Base-by-base conservation (phyloP, 208 protist genomes). In the Acanthamoeba sp. region DNA sequence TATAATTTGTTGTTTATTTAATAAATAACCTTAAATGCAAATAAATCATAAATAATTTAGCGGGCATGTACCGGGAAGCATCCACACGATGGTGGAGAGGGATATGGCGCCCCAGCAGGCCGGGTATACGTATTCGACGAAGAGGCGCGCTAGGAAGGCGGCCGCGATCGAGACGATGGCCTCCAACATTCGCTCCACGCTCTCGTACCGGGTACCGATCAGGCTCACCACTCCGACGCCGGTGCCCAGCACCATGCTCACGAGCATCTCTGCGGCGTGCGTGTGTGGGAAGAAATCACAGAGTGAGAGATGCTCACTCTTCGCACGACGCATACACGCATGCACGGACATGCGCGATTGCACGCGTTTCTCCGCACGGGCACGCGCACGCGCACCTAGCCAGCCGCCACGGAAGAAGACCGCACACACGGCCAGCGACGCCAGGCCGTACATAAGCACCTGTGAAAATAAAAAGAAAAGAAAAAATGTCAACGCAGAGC, bases 131-230 rank as follows among this genome's bases (percentile, higher is more conserved):
- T 76, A 76, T 76, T 76, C 66, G 66, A 76, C 66, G n/a, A 76
- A 88, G 36, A 88, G 78, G 27, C 78, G 78, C 27, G 78, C 78
- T 4, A 88, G 50, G 78, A 88, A 88, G 45, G 78, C 78, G 24
- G 78, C 78, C 22, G 50, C 40, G 34, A 88, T 59, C 27, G 78
- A 52, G 5, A 88, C 78, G 27, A 88, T 59, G 42, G 78, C 45
- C 24, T 88, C 78, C 29, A 76, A 6, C 66, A 76, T 76, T 2
- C 66, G 66, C 66, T 76, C 66, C n/a, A 76, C 66, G 66, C 66
- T 76, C 10, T 36, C 66, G 36, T 76, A 76, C 32, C 29, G 22
- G 32, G 66, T 76, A 10, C 66, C 66, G 36, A 76, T 76, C 66
- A 29, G 40, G 36, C 66, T 38, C 36, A 76, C 66, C 12, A 76